Percentiles rank a stretch among this genome's conserved stretches.
phyloP scores from a whole-genome alignment of 1,284 basidiomycete species.

The Ceratobasidium theobromae region DNA sequence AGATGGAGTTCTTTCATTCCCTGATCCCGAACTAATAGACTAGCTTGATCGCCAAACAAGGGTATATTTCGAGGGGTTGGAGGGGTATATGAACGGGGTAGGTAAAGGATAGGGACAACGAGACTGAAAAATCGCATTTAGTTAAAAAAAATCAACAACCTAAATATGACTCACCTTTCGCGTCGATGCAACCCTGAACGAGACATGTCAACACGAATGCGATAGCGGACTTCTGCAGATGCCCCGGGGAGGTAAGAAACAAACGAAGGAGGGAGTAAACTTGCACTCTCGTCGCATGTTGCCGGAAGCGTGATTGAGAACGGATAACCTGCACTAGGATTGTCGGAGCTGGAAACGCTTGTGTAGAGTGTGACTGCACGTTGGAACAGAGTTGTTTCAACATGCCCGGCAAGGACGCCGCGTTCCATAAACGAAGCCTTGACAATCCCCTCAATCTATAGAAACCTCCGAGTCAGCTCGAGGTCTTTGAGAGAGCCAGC shows the following conservation, averaged over 20 bases:
- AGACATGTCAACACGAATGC: conserved; percentile 5
- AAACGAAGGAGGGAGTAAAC: conserved; percentile 1
- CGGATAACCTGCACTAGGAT: not conserved
- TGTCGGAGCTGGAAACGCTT: not conserved
- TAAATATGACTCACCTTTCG: conserved; percentile 4
- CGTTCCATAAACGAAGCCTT: conserved; percentile 20
- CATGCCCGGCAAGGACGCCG: conserved; percentile 7
- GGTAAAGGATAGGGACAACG: conserved; percentile 3
- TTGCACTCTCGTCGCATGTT: not conserved
- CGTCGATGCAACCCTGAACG: conserved; percentile 14
- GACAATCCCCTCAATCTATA: not conserved
- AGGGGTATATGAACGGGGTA: conserved; percentile 3
- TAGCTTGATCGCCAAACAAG: not conserved
- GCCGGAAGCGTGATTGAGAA: conserved; percentile 1
- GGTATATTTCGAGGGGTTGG: not conserved
- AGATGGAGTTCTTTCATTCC: conserved; percentile 5
- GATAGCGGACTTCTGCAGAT: conserved; percentile 14
- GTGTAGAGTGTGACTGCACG: not conserved
- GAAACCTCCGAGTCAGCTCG: no score
- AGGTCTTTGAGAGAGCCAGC: no score
- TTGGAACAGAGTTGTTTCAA: conserved; percentile 1
- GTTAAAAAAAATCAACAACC: no score
- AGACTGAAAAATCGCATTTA: not conserved
- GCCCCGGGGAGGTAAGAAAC: not conserved
- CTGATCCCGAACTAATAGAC: not conserved